Conservation (phyloP, 257 asterid genomes). For the Solanum rostratum region DNA sequence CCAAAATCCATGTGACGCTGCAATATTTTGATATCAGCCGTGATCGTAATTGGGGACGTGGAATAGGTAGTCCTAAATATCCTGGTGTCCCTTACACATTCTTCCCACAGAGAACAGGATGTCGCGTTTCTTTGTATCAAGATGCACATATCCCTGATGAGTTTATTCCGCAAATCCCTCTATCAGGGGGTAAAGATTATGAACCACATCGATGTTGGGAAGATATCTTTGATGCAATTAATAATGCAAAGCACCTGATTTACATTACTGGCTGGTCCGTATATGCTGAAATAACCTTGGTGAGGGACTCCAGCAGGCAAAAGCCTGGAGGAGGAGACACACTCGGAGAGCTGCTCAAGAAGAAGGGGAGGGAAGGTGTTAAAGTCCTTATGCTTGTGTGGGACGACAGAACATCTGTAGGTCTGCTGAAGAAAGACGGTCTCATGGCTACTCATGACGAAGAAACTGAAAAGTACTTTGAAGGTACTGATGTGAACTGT, state of each 20-base stretch:
- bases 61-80: slow-evolving; percentile 39
- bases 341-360: slow-evolving; percentile 69
- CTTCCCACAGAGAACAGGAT: slow-evolving; percentile 61
- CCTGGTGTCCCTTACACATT: slow-evolving; percentile 92
- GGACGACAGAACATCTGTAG: slow-evolving; percentile 84
- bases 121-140: slow-evolving; percentile 59
- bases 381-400: slow-evolving; percentile 73
- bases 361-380: slow-evolving; percentile 70
- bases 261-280: slow-evolving; percentile 95
- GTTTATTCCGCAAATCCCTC: slow-evolving; percentile 55
- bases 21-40: slow-evolving; percentile 55
- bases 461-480: slow-evolving; percentile 48
- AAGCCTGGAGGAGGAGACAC: slow-evolving; percentile 66
- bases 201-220: slow-evolving; percentile 83
- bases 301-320: slow-evolving; percentile 68
- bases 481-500: slow-evolving; percentile 51
- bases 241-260: slow-evolving; percentile 65
- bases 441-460: slow-evolving; percentile 88
- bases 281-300: slow-evolving; percentile 53
- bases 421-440: slow-evolving; percentile 61
- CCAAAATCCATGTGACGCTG: slow-evolving; percentile 74
- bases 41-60: slow-evolving; percentile 65
- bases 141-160: slow-evolving; percentile 75
- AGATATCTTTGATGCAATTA: slow-evolving; percentile 65
- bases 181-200: slow-evolving; percentile 48